Evolutionary conservation across 2,329 filamentous ascomycete species (phyloP), one percentile per base, ranked within the genome.

Genomic region (Nemania bipapillata): DNA sequence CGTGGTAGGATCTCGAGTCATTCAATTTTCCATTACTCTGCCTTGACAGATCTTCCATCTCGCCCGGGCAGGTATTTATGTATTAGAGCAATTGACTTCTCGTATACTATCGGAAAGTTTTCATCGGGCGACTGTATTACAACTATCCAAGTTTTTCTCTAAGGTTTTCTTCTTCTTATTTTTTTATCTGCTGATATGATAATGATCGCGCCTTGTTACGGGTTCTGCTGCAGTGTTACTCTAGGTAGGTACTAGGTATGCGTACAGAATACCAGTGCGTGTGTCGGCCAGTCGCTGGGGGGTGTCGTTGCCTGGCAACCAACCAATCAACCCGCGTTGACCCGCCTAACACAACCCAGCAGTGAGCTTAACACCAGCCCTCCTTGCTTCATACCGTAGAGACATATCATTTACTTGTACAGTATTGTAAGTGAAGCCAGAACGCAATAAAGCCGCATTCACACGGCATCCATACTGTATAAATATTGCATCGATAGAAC

Each of bases 291-390:
- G n/a, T 20, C 2, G 24, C 47, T 28, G 26, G 22, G 22, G n/a
- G 17, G 53, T 6, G n/a, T 45, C 9, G 68, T 70, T 70, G 68
- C 68, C 68, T 61, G 68, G 68, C 68, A 70, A 70, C 67, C 56
- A 32, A 45, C 50, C 40, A 26, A 15, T n/a, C n/a, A 9, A 9
- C 9, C 9, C 4, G 9, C 9, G 37, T 50, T 52, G 62, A 60
- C 63, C 54, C 58, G 40, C 63, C 63, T 8, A 63, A 42, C 37
- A 47, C n/a, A 56, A 56, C 57, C 35, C 49, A 55, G 15, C 55
- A 45, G 24, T 32, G 24, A 24, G 3, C 24, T 65, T 28, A 35
- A 40, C 50, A 65, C 42, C 37, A 30, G 17, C 30, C 30, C 55
- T 45, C 11, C 37, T 63, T 22, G 40, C 47, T 24, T 58, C 28